Conservation (phyloP, 129 eudicot species). For the Saussurea involucrata region DNA sequence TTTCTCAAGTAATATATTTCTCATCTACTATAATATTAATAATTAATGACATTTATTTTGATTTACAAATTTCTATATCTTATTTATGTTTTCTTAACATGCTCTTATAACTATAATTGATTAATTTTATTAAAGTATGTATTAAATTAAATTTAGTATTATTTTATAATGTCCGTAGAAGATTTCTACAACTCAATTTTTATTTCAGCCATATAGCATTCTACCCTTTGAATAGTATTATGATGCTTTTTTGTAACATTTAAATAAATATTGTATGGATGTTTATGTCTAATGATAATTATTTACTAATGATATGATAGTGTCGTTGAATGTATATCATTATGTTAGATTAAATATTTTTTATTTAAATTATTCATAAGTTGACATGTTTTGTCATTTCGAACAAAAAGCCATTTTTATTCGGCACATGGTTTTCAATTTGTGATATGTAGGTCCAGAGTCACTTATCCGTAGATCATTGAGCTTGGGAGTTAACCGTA, state of each 20-base stretch:
- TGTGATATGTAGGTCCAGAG: slow-evolving; percentile 47
- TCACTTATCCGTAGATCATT: slow-evolving; percentile 49
- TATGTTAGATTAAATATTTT: not conserved
- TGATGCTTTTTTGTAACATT: not conserved
- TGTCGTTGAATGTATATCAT: not conserved
- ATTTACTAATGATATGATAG: not conserved
- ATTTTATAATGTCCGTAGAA: not conserved
- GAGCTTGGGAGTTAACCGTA: slow-evolving; percentile 15
- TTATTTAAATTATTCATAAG: not conserved
- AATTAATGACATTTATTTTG: not conserved
- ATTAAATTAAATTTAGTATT: not conserved
- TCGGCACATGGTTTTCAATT: not conserved
- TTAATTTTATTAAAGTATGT: not conserved
- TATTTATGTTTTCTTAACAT: not conserved
- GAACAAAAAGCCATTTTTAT: not conserved
- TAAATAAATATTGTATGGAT: not conserved
- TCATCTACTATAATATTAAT: not conserved
- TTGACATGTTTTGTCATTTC: not conserved
- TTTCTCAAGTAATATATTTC: not conserved
- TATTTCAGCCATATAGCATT: not conserved
- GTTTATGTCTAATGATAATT: not conserved
- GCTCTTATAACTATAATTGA: not conserved
- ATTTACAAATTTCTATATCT: not conserved
- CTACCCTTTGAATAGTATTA: not conserved
- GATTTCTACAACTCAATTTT: not conserved